A percentile compares a stretch with the other conserved stretches of the same genome.
phyloP scores from a whole-genome alignment of 2,329 filamentous ascomycete genomes.

The Chrysosporium queenslandicum region DNA sequence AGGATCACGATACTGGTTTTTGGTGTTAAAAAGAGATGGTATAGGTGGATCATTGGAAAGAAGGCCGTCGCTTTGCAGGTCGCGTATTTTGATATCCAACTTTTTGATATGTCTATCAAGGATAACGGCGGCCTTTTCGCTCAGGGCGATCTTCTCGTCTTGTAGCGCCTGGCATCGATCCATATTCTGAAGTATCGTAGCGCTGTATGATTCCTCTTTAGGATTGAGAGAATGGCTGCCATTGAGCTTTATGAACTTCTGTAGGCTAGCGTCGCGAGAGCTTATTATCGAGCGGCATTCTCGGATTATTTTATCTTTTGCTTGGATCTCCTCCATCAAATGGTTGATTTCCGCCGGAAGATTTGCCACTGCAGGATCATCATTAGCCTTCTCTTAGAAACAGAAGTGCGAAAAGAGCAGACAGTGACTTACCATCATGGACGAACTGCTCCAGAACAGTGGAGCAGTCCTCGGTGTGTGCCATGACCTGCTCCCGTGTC shows the following conservation, averaged over 20 bases:
- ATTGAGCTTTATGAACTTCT: constrained; percentile 56
- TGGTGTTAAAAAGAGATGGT: constrained; percentile 46
- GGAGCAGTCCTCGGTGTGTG: constrained; percentile 50
- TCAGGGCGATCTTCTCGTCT: constrained; percentile 52
- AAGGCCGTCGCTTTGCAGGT: constrained; percentile 49
- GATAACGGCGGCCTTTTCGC: constrained; percentile 50
- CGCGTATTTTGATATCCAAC: constrained; percentile 52
- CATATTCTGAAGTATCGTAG: constrained; percentile 47
- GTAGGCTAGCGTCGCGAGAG: constrained; percentile 50
- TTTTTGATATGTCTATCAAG: constrained; percentile 55
- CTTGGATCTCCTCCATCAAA: constrained; percentile 56
- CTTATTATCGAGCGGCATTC: constrained; percentile 49
- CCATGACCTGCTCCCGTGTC: constrained; percentile 27
- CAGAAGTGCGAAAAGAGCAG: background rate
- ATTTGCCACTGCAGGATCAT: constrained; percentile 37
- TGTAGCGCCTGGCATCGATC: constrained; percentile 50
- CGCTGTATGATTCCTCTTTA: constrained; percentile 53
- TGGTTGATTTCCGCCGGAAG: constrained; percentile 55
- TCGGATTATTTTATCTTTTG: constrained; percentile 52
- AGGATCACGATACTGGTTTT: constrained; percentile 35
- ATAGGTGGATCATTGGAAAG: constrained; percentile 50
- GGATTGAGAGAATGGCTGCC: constrained; percentile 52
- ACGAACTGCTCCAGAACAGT: constrained; percentile 56
- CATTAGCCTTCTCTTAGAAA: constrained; percentile 11
- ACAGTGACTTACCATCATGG: constrained; percentile 47